These are phyloP conservation scores for Mycena amicta DNA, from an alignment of 768 basidiomycete genomes.

Conservation along the genomic window DNA sequence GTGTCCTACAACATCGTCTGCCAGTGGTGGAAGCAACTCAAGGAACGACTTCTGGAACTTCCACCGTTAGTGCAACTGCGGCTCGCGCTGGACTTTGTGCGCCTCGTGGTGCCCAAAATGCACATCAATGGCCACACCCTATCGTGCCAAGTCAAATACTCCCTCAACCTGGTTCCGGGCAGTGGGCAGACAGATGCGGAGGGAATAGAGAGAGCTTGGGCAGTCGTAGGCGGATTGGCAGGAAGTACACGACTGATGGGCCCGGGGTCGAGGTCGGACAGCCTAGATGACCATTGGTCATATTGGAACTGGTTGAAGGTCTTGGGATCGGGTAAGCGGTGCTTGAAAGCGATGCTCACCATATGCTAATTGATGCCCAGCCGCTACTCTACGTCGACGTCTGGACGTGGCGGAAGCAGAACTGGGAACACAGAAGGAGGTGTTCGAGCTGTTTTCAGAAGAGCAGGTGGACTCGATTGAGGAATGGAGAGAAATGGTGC, in stretches of 20 bases:
- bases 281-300: constrained; percentile 30
- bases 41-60: constrained; percentile 4
- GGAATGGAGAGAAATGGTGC: too few relatives aligned
- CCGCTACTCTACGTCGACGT: background rate
- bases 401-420: constrained; percentile 1
- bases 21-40: constrained; percentile 29
- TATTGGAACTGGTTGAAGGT: constrained; percentile 33
- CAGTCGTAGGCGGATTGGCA: constrained; percentile 26
- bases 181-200: constrained; percentile 37
- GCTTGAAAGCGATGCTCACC: background rate
- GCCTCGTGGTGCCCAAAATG: constrained; percentile 30
- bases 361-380: background rate
- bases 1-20: constrained; percentile 33
- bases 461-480: too few relatives aligned
- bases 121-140: constrained; percentile 29
- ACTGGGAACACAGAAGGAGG: background rate
- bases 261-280: constrained; percentile 30
- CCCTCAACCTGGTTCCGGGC: constrained; percentile 27
- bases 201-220: constrained; percentile 33
- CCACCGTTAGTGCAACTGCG: constrained; percentile 14
- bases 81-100: constrained; percentile 6
- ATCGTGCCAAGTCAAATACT: constrained; percentile 26
- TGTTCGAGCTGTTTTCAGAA: constrained; percentile 7
- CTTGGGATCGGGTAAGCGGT: constrained; percentile 23
- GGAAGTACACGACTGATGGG: constrained; percentile 38